These are phyloP conservation scores for Prototheca cutis DNA, from an alignment of 163 green algal species.

Conservation along the genomic window DNA sequence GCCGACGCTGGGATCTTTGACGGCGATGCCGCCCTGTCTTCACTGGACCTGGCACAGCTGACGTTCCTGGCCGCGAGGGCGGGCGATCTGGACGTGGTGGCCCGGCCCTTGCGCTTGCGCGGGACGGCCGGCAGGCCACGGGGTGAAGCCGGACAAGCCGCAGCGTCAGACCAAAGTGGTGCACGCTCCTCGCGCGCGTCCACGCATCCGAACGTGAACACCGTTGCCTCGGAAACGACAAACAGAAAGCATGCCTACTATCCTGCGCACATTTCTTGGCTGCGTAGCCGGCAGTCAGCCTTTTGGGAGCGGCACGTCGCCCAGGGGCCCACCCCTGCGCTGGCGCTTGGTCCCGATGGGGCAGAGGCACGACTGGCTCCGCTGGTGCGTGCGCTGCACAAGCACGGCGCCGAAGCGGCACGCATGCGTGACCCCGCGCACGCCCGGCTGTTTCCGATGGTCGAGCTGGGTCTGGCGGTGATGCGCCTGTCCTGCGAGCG, in stretches of 20 bases:
- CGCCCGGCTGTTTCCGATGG: constrained; percentile 45
- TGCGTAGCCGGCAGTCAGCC: constrained; percentile 8
- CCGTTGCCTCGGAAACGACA: no score
- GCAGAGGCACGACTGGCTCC: constrained; percentile 1
- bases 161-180: no score
- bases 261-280: constrained; percentile 3
- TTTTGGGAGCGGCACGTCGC: background rate
- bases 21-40: background rate
- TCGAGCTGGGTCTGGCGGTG: constrained; percentile 65
- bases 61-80: constrained; percentile 10
- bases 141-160: background rate
- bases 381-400: constrained; percentile 17
- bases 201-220: no score
- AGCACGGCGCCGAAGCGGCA: constrained; percentile 26
- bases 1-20: background rate
- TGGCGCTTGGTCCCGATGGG: no score
- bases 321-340: background rate
- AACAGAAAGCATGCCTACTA: background rate
- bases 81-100: constrained; percentile 4
- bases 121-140: background rate
- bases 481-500: constrained; percentile 78
- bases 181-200: no score
- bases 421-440: constrained; percentile 41
- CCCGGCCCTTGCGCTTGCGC: constrained; percentile 7
- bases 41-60: background rate